A percentile compares a stretch with the other conserved stretches of the same genome.
Conservation (phyloP, 805 yeast species). For the Scheffersomyces spartinae region DNA sequence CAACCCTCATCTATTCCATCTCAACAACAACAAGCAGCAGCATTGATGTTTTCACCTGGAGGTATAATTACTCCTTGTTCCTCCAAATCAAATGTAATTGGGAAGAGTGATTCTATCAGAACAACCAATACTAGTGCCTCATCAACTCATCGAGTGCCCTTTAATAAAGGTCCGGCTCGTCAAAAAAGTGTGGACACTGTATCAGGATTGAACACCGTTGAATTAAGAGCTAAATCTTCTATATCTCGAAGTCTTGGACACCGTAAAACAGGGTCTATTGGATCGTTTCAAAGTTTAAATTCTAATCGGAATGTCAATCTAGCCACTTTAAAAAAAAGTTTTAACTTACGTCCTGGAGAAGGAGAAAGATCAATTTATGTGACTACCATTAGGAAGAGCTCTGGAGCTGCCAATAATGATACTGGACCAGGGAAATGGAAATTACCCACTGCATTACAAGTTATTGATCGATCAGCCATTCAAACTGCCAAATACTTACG, state of each 20-base stretch:
- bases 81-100: too few species aligned
- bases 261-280: slow-evolving; percentile 18
- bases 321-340: slow-evolving; percentile 22
- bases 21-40: too few species aligned
- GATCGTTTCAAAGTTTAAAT: slow-evolving; percentile 21
- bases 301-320: slow-evolving; percentile 26
- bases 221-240: neutral
- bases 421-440: slow-evolving; percentile 36
- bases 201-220: neutral
- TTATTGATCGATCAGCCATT: slow-evolving; percentile 4
- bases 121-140: too few species aligned
- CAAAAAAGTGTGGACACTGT: too few species aligned
- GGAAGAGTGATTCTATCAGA: too few species aligned
- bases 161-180: too few species aligned
- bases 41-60: too few species aligned
- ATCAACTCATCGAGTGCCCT: too few species aligned
- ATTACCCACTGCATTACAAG: slow-evolving; percentile 24
- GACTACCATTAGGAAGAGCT: slow-evolving; percentile 25
- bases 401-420: slow-evolving; percentile 40
- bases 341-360: slow-evolving; percentile 31
- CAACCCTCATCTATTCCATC: too few species aligned
- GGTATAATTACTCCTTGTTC: too few species aligned
- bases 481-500: slow-evolving; percentile 10
- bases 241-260: slow-evolving; percentile 3
- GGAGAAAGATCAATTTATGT: slow-evolving; percentile 45